A percentile compares a stretch with the other conserved stretches of the same genome.
These are phyloP conservation scores for Kluyveromyces wickerhamii DNA, from an alignment of 805 yeast species.

Conservation along the genomic window DNA sequence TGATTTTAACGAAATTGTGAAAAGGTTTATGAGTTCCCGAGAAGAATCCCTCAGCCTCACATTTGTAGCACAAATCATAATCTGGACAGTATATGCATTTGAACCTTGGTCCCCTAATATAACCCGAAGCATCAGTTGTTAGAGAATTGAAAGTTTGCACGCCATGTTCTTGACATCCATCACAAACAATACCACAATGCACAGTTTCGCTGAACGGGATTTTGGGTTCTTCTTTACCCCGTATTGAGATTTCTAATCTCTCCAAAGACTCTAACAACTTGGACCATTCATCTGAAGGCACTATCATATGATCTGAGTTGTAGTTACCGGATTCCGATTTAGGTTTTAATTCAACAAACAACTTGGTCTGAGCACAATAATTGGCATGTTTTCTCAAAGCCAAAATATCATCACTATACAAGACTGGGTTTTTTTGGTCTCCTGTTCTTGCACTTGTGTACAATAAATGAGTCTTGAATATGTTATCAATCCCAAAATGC, in stretches of 20 bases:
- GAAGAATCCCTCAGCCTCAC: constrained; percentile 19
- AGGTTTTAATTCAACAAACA: no score
- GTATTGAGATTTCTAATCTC: constrained; percentile 13
- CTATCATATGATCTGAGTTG: constrained; percentile 10
- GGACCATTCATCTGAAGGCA: constrained; percentile 14
- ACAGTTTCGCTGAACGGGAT: constrained; percentile 4
- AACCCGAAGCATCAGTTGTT: constrained; percentile 5
- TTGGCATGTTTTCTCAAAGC: no score
- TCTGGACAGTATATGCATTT: constrained; percentile 42
- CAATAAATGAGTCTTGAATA: no score
- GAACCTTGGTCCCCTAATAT: constrained; percentile 36
- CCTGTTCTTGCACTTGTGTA: no score
- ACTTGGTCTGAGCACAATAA: no score
- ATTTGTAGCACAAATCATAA: constrained; percentile 39
- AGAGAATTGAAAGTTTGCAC: constrained; percentile 7
- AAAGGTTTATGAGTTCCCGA: constrained; percentile 13
- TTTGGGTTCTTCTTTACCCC: constrained; percentile 3
- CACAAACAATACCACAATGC: constrained; percentile 18
- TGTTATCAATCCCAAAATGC: no score
- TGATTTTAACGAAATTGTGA: constrained; percentile 17
- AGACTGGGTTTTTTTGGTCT: no score
- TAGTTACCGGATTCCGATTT: no score
- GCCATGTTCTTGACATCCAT: constrained; percentile 17
- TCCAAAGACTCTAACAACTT: constrained; percentile 13
- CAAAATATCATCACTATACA: no score